Evolutionary conservation across 129 eudicot genomes (phyloP).

Genomic region (Ambrosia artemisiifolia): DNA sequence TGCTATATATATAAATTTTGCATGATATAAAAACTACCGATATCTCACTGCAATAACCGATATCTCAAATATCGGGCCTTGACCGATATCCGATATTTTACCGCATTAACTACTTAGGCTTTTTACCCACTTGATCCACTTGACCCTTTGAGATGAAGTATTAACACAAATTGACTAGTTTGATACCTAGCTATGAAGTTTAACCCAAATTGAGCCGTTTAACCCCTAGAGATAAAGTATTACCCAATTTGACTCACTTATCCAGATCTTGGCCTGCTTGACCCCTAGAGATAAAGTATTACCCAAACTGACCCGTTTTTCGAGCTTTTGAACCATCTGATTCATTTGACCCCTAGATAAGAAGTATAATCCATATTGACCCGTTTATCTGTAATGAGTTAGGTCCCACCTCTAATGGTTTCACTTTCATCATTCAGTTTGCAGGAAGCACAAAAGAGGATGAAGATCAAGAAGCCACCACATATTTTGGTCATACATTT

Average conservation of each 20-base stretch:
- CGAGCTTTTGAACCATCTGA: background rate
- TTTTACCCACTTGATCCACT: background rate
- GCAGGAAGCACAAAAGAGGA: slow-evolving; percentile 82
- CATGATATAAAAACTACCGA: too few relatives aligned
- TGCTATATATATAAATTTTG: too few relatives aligned
- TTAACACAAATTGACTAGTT: background rate
- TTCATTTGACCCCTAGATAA: background rate
- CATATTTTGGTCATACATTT: slow-evolving; percentile 71
- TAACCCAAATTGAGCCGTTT: too few relatives aligned
- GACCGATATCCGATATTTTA: too few relatives aligned
- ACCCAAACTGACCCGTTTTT: too few relatives aligned
- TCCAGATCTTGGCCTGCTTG: background rate
- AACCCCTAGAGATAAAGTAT: too few relatives aligned
- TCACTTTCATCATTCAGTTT: slow-evolving; percentile 33
- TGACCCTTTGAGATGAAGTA: background rate
- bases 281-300: background rate
- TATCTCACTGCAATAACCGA: too few relatives aligned
- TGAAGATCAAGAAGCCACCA: slow-evolving; percentile 72
- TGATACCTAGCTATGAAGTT: too few relatives aligned
- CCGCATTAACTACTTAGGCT: too few relatives aligned
- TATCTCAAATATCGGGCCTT: too few relatives aligned
- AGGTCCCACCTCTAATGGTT: background rate
- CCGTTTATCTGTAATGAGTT: background rate
- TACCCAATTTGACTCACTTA: too few relatives aligned
- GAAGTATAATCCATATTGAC: background rate